phyloP scores from a whole-genome alignment of 208 protist genomes.

The Trypanosoma theileri region DNA sequence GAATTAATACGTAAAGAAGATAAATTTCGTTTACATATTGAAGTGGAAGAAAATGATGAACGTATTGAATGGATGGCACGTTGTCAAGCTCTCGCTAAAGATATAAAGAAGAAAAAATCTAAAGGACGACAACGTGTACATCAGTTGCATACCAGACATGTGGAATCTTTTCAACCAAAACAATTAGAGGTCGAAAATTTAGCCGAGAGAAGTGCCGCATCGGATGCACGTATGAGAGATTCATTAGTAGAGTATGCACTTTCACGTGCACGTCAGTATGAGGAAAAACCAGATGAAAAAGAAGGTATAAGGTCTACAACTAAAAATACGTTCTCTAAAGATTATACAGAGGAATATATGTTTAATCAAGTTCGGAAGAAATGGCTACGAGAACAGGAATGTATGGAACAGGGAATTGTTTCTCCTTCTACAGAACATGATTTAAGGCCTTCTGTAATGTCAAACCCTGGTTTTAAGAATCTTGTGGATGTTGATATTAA shows the following conservation, averaged over 20 bases:
- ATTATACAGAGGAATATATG: neutral
- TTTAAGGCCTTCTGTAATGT: neutral
- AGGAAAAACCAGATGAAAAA: slow-evolving; percentile 4
- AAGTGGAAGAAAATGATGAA: slow-evolving; percentile 16
- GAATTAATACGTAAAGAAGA: slow-evolving; percentile 25
- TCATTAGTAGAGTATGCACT: slow-evolving; percentile 18
- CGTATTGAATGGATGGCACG: neutral
- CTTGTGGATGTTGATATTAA: neutral
- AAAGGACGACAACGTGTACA: neutral
- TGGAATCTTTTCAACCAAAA: neutral
- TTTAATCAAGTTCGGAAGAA: slow-evolving; percentile 16
- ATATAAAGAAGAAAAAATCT: slow-evolving; percentile 7
- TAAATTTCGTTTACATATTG: slow-evolving; percentile 11
- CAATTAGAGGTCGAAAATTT: neutral
- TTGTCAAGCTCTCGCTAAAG: slow-evolving; percentile 3
- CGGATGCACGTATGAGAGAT: slow-evolving; percentile 19
- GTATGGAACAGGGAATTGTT: neutral
- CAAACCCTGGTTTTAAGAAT: neutral
- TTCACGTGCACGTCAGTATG: slow-evolving; percentile 14
- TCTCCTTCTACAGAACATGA: neutral
- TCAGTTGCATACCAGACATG: neutral
- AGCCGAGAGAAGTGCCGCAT: slow-evolving; percentile 6
- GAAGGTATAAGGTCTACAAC: neutral
- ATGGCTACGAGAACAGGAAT: slow-evolving; percentile 24
- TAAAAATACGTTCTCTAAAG: neutral